phyloP scores from a whole-genome alignment of 2,329 filamentous ascomycete genomes.

The Fusarium nurragi region DNA sequence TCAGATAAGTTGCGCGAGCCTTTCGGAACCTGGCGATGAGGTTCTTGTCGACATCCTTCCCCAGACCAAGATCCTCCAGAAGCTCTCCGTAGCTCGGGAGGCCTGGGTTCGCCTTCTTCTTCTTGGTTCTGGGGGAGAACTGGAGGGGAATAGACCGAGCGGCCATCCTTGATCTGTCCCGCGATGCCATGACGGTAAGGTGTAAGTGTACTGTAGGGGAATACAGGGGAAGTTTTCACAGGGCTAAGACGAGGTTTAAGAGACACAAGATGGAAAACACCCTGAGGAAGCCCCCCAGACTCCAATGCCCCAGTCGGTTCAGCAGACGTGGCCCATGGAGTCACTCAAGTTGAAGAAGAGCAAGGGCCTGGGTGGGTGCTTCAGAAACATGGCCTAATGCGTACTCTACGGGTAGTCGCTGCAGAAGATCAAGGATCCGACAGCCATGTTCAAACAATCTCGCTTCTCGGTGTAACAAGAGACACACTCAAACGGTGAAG shows the following conservation, averaged over 20 bases:
- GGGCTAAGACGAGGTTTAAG: not conserved
- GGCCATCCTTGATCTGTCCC: not conserved
- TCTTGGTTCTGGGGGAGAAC: not conserved
- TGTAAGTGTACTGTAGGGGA: not conserved
- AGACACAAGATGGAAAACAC: not conserved
- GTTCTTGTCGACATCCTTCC: not conserved
- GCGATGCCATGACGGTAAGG: not conserved
- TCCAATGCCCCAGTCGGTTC: not conserved
- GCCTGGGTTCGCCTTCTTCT: not conserved
- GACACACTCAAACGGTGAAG: not conserved
- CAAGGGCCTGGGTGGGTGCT: not conserved
- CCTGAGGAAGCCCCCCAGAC: no score
- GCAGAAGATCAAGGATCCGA: not conserved
- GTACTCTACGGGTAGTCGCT: not conserved
- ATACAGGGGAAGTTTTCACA: not conserved
- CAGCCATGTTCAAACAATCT: not conserved
- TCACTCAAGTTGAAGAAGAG: not conserved
- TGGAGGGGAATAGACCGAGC: not conserved
- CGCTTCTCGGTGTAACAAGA: not conserved
- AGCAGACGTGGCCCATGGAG: not conserved
- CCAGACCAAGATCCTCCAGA: constrained; percentile 2
- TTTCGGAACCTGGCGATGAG: not conserved
- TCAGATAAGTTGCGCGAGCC: not conserved
- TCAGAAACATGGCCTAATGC: not conserved
- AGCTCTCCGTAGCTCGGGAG: not conserved